These are phyloP conservation scores for Hexamita inflata DNA, from an alignment of 208 protist genomes.

Conservation along the genomic window DNA sequence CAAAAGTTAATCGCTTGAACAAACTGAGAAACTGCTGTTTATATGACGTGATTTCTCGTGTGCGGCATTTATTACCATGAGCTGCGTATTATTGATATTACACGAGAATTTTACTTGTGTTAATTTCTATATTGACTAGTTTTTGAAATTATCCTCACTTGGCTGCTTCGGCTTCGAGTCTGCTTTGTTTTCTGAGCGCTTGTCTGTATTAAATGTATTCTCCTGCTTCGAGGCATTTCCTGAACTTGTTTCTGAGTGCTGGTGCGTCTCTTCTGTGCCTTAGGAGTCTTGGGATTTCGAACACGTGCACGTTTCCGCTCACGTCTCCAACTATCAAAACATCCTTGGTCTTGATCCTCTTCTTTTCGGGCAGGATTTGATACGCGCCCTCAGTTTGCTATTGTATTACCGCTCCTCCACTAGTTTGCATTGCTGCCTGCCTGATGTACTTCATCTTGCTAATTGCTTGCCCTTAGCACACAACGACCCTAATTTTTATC, in stretches of 20 bases:
- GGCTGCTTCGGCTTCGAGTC: too few species aligned
- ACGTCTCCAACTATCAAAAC: slow-evolving; percentile 14
- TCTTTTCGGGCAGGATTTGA: slow-evolving; percentile 8
- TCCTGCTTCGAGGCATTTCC: background rate
- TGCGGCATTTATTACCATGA: too few species aligned
- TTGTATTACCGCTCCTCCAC: background rate
- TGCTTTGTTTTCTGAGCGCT: background rate
- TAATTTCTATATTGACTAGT: too few species aligned
- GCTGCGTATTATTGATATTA: too few species aligned
- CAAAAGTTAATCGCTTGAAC: too few species aligned
- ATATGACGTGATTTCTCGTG: too few species aligned
- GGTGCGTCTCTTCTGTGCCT: background rate
- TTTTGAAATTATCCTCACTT: too few species aligned
- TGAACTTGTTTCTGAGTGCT: slow-evolving; percentile 8
- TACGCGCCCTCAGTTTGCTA: background rate
- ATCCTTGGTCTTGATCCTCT: background rate
- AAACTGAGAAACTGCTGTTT: too few species aligned
- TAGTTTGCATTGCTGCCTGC: background rate
- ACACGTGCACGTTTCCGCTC: background rate
- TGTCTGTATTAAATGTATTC: background rate
- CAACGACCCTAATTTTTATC: too few species aligned
- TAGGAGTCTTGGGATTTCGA: slow-evolving; percentile 15
- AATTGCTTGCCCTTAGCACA: too few species aligned
- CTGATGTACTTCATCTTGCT: background rate
- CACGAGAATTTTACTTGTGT: too few species aligned